These are phyloP conservation scores for Nannochloropsis gaditana DNA, from an alignment of 108 stramenopile species.

Conservation along the genomic window DNA sequence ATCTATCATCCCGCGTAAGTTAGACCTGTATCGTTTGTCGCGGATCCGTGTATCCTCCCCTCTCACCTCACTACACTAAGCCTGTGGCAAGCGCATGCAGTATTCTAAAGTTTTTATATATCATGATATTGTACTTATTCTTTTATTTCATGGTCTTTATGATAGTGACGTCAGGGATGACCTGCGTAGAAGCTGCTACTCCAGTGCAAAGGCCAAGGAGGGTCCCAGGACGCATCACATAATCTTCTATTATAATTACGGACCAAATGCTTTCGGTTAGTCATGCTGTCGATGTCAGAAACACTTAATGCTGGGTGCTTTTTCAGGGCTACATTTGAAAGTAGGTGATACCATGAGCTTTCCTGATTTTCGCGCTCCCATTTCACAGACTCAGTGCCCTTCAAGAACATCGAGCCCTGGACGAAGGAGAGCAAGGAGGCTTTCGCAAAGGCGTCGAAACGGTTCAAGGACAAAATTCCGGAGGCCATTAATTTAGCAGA, in stretches of 20 bases:
- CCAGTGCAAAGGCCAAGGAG: background rate
- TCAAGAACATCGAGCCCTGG: background rate
- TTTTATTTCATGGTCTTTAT: background rate
- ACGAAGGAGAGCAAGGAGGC: background rate
- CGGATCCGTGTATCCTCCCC: too few species aligned
- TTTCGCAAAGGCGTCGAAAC: background rate
- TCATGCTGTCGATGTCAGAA: background rate
- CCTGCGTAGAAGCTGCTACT: conserved; percentile 14
- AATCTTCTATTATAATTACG: background rate
- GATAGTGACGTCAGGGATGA: background rate
- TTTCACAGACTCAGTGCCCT: background rate
- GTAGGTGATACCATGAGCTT: too few species aligned
- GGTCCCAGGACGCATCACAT: conserved; percentile 10
- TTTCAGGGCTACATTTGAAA: too few species aligned
- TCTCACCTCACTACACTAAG: too few species aligned
- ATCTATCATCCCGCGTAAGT: conserved; percentile 15
- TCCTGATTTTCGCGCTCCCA: background rate
- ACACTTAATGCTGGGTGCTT: too few species aligned
- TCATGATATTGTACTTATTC: background rate
- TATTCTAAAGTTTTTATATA: background rate
- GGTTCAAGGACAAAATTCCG: background rate
- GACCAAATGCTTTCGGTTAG: background rate
- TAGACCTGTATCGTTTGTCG: background rate
- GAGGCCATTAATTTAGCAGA: background rate
- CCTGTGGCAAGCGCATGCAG: too few species aligned